These are phyloP conservation scores for Diplocarpon rosae DNA, from an alignment of 2,329 filamentous ascomycete species.

Conservation along the genomic window DNA sequence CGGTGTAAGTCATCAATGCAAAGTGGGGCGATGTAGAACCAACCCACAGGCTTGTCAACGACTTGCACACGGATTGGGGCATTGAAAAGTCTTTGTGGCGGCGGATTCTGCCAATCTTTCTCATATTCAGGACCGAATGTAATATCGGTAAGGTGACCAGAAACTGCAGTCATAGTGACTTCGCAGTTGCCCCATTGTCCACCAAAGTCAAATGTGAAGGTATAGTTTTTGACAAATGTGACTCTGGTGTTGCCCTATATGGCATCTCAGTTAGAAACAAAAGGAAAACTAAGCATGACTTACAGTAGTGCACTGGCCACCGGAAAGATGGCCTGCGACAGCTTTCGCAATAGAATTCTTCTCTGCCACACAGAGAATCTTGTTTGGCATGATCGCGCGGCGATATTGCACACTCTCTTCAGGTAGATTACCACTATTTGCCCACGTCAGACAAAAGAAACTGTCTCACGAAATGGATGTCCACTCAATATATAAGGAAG, in stretches of 20 bases:
- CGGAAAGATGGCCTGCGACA: slow-evolving; percentile 79
- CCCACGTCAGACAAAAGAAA: neutral
- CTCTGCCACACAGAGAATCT: slow-evolving; percentile 67
- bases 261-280: neutral
- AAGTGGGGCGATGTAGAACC: neutral
- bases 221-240: slow-evolving; percentile 86
- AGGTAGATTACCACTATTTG: neutral
- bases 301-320: slow-evolving; percentile 61
- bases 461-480: neutral
- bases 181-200: slow-evolving; percentile 67
- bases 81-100: slow-evolving; percentile 69
- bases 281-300: slow-evolving; percentile 24
- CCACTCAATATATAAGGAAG: slow-evolving; percentile 2
- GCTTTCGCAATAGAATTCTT: slow-evolving; percentile 95
- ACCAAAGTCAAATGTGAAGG: slow-evolving; percentile 81
- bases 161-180: slow-evolving; percentile 89
- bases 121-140: slow-evolving; percentile 63
- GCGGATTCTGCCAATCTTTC: slow-evolving; percentile 70
- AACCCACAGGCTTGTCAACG: slow-evolving; percentile 32
- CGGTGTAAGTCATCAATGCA: neutral
- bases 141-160: slow-evolving; percentile 73
- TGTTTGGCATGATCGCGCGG: slow-evolving; percentile 23
- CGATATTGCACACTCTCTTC: neutral
- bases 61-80: slow-evolving; percentile 63
- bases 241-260: slow-evolving; percentile 20